Evolutionary conservation across 2,329 filamentous ascomycete species (phyloP), one percentile per base, ranked within the genome.

Genomic region (Fusarium pininemorale): DNA sequence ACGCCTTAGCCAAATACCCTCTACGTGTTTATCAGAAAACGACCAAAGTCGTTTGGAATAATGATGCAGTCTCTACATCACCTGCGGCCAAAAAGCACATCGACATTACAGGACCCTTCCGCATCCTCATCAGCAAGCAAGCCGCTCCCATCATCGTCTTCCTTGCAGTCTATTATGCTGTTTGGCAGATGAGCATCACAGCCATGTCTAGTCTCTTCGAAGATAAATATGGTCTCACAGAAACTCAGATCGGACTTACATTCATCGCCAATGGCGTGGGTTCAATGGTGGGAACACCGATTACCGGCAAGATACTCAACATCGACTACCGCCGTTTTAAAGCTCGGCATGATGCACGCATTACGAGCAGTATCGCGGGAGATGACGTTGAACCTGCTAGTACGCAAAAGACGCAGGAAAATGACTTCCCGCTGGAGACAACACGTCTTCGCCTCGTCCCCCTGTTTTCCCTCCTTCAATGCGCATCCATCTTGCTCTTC

Each of bases 261-360:
- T 90, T 89, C 66, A 84, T 90, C 5, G 86, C 87, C 28, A 89
- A 89, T 30, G 89, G 89, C 0, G 83, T 84, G 0, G 88, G 88
- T 1, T 88, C 85, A 24, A 88, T 90, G 71, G 75, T 88, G 6
- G 88, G 87, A 3, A 88, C 87, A 1, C 78, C 89, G 0, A 75
- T 86, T 16, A 87, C 85, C 0, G 88, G 89, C 24, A 88, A 84
- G 55, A 81, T 90, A 38, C 82, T 90, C 1, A 85, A 90, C 69
- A 63, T 78, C 22, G 86, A 90, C 63, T 90, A 89, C 73, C 81
- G 80, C 4, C 82, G 83, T 1, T 80, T 85, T 45, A 84, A 84
- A 50, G 54, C 71, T 1, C 20, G 24, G 1, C 37, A 74, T 18
- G 72, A 76, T 35, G 9, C 24, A 3, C n/a, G 7, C 8, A 48